A percentile compares a stretch with the other conserved stretches of the same genome.
Conservation (phyloP, 805 yeast genomes). For the Babjeviella inositovora region DNA sequence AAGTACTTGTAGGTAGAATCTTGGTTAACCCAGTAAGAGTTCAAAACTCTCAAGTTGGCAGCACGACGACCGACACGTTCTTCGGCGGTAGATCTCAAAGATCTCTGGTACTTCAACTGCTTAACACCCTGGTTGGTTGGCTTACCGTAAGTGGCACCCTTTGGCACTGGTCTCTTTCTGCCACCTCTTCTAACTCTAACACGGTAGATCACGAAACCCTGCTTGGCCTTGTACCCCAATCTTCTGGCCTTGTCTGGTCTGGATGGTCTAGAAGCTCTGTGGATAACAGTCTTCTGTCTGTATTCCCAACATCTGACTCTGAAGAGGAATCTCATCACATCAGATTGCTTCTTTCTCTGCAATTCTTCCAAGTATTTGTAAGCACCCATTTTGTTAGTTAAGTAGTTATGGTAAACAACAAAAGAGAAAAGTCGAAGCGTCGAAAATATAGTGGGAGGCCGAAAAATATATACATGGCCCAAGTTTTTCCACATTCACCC, state of each 20-base stretch:
- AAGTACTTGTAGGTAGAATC: conserved; percentile 99
- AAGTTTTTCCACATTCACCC: too few relatives aligned
- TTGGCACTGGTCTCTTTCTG: conserved; percentile 99
- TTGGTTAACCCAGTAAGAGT: conserved; percentile 99
- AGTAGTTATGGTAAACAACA: conserved; percentile 1
- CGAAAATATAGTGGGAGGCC: too few relatives aligned
- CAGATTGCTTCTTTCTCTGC: conserved; percentile 99
- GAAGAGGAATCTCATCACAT: conserved; percentile 95
- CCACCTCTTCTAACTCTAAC: conserved; percentile 99
- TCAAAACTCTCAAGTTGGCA: conserved; percentile 96
- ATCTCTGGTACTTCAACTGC: conserved; percentile 98
- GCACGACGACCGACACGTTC: conserved; percentile 99
- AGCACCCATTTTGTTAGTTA: conserved; percentile 73
- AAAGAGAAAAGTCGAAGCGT: too few relatives aligned
- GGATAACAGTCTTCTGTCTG: conserved; percentile 97
- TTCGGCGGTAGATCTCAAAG: conserved; percentile 96
- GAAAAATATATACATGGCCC: too few relatives aligned
- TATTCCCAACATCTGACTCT: conserved; percentile 99
- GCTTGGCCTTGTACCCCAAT: conserved; percentile 99
- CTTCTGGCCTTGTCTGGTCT: conserved; percentile 99
- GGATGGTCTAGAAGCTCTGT: conserved; percentile 97
- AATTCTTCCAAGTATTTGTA: conserved; percentile 99
- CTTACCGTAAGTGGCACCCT: conserved; percentile 99
- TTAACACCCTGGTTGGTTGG: conserved; percentile 99
- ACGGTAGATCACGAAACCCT: conserved; percentile 97